Percentiles rank a stretch among this genome's conserved stretches.
Conservation (phyloP, 257 asterid species). For the Parsonsia alboflavescens region DNA sequence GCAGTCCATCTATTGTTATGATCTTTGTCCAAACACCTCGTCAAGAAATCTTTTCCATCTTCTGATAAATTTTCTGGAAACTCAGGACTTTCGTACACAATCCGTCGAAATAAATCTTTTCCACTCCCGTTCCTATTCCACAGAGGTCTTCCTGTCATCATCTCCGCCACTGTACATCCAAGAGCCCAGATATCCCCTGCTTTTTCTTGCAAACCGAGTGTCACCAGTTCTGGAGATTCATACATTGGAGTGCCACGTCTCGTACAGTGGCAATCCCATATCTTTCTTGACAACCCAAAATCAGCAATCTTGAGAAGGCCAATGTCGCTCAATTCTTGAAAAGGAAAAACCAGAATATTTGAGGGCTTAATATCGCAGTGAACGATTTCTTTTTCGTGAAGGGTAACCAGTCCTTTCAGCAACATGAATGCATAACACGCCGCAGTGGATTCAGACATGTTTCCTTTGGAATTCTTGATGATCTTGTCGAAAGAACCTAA, state of each 20-base stretch:
- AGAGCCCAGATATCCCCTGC: slow-evolving; percentile 13
- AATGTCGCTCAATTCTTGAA: background rate
- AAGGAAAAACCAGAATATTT: slow-evolving; percentile 10
- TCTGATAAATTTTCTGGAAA: background rate
- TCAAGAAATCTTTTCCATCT: background rate
- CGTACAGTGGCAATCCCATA: background rate
- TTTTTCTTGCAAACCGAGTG: background rate
- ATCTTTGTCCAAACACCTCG: slow-evolving; percentile 1
- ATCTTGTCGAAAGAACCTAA: background rate
- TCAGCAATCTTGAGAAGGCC: slow-evolving; percentile 15
- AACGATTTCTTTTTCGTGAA: slow-evolving; percentile 10
- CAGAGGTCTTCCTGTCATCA: background rate
- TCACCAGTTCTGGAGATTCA: slow-evolving; percentile 4
- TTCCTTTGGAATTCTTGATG: background rate
- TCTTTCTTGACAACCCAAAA: slow-evolving; percentile 12
- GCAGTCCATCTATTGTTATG: slow-evolving; percentile 11
- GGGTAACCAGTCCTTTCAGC: background rate
- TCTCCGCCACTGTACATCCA: slow-evolving; percentile 15
- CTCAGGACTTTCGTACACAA: background rate
- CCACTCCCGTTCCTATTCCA: background rate
- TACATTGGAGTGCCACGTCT: background rate
- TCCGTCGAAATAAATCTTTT: background rate
- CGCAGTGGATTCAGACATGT: background rate
- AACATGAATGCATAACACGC: slow-evolving; percentile 1
- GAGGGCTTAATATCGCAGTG: slow-evolving; percentile 22